Evolutionary conservation across 371 early-diverging fungal genomes (phyloP).

Genomic region (Blakeslea trispora): DNA sequence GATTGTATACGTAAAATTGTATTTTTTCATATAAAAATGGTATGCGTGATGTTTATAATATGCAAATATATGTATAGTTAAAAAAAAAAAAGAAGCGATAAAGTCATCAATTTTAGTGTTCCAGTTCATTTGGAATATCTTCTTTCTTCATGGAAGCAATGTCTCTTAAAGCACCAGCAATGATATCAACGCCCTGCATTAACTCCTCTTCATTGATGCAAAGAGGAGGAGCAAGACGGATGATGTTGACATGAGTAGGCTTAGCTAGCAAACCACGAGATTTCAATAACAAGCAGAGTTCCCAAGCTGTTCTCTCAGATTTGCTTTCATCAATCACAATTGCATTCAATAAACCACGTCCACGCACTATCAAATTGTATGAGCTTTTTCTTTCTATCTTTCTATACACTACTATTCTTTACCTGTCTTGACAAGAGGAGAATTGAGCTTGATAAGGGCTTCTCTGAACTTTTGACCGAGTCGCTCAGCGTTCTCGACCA

Average conservation of each 20-base stretch:
- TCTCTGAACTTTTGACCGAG: constrained; percentile 86
- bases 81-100: no score
- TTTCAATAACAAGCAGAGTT: constrained; percentile 92
- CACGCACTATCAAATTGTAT: constrained; percentile 69
- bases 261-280: constrained; percentile 93
- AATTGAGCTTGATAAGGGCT: constrained; percentile 69
- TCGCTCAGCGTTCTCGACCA: constrained; percentile 74
- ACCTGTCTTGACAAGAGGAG: constrained; percentile 73
- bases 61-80: no score
- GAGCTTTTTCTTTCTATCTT: no score
- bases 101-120: no score
- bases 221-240: constrained; percentile 95
- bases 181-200: constrained; percentile 78
- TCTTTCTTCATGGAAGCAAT: constrained; percentile 58
- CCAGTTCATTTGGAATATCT: constrained; percentile 44
- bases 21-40: no score
- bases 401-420: constrained; percentile 7
- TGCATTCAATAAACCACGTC: constrained; percentile 94
- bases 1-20: no score
- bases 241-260: constrained; percentile 98
- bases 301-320: constrained; percentile 92
- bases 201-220: constrained; percentile 91
- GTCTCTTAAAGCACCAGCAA: constrained; percentile 75
- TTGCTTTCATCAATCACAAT: constrained; percentile 90
- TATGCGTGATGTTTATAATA: no score